These are phyloP conservation scores for Juglanconis sp. DNA, from an alignment of 2,329 filamentous ascomycete genomes.

Conservation along the genomic window DNA sequence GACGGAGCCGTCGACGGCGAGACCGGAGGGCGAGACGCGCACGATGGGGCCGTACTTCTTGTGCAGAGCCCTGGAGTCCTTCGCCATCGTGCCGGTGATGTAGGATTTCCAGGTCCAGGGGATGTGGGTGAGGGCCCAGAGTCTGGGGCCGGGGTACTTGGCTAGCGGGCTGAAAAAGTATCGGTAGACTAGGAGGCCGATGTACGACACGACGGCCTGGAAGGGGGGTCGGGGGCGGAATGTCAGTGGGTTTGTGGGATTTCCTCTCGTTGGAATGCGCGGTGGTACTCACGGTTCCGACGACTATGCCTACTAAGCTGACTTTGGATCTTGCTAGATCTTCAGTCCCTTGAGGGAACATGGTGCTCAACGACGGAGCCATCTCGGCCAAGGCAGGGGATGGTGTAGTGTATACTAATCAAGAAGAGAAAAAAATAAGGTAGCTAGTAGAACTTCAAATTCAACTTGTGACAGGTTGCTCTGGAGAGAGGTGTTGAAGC, in stretches of 20 bases:
- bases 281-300: background rate
- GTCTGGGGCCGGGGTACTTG: constrained; percentile 11
- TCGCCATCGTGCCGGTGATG: background rate
- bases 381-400: background rate
- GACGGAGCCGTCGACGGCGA: constrained; percentile 8
- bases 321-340: background rate
- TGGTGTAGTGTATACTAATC: too few relatives aligned
- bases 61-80: background rate
- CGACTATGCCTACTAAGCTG: background rate
- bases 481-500: too few relatives aligned
- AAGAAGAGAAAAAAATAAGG: too few relatives aligned
- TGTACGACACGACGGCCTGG: background rate
- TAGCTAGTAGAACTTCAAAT: too few relatives aligned
- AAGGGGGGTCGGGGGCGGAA: background rate
- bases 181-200: constrained; percentile 6
- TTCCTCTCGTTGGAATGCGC: background rate
- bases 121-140: background rate
- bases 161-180: constrained; percentile 6
- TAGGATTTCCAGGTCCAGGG: background rate
- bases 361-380: background rate
- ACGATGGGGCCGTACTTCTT: constrained; percentile 13
- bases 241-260: background rate
- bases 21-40: background rate
- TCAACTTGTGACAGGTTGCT: too few relatives aligned
- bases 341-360: background rate